These are phyloP conservation scores for Rhynchosporium graminicola DNA, from an alignment of 2,329 filamentous ascomycete genomes.

Conservation along the genomic window DNA sequence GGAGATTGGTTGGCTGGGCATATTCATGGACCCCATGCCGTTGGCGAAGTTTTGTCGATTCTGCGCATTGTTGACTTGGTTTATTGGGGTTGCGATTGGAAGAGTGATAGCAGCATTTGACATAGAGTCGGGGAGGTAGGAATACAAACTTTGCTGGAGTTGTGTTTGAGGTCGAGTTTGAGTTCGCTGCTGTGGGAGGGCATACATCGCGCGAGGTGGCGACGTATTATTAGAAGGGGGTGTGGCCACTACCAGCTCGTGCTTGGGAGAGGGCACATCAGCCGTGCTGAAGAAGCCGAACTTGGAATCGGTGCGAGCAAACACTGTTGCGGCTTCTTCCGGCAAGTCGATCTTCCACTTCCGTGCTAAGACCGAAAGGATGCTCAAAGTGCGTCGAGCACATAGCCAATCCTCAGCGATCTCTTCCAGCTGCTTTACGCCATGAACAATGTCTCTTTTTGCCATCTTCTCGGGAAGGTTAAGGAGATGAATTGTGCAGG, in stretches of 20 bases:
- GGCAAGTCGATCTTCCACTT: conserved; percentile 90
- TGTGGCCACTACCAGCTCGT: conserved; percentile 35
- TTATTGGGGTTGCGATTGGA: conserved; percentile 1
- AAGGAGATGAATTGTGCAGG: conserved; percentile 90
- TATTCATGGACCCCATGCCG: conserved; percentile 24
- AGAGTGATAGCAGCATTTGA: conserved; percentile 6
- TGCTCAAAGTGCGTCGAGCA: conserved; percentile 79
- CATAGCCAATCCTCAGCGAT: conserved; percentile 95
- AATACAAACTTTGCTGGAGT: conserved; percentile 37
- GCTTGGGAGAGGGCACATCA: conserved; percentile 40
- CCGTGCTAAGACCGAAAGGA: conserved; percentile 79
- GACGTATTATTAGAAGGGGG: conserved; percentile 32
- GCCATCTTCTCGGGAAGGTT: conserved; percentile 93
- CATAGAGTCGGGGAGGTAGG: conserved; percentile 30
- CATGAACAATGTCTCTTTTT: conserved; percentile 84
- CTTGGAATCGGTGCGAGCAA: conserved; percentile 77
- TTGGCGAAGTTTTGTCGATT: conserved; percentile 8
- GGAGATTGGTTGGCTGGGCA: conserved; percentile 24
- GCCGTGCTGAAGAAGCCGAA: conserved; percentile 67
- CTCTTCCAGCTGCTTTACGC: conserved; percentile 88
- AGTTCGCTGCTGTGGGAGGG: conserved; percentile 20
- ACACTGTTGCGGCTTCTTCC: conserved; percentile 73
- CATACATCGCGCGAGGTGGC: conserved; percentile 23
- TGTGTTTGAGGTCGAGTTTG: conserved; percentile 29
- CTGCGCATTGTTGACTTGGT: conserved; percentile 15